Evolutionary conservation across 2,329 filamentous ascomycete genomes (phyloP), one percentile per base, ranked within the genome.

Genomic region (Penicillium paneum): DNA sequence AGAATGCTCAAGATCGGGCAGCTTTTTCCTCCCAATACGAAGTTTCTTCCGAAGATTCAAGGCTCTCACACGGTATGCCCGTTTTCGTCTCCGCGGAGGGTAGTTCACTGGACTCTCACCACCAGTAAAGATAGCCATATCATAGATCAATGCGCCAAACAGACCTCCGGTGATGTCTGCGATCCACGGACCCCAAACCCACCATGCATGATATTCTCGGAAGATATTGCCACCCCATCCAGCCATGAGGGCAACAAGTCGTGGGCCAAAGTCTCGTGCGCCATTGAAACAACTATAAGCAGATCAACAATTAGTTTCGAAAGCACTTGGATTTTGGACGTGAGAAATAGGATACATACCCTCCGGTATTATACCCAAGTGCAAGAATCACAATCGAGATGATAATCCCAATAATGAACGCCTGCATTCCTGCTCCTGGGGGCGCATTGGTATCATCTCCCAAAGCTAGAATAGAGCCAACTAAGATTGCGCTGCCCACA

Each of bases 401-500:
- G 3, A 64, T 19, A 29, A 64, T 51, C 1, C 59, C 61, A 10
- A 61, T 32, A 6, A 62, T 49, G 24, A 75, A 73, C 0, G 71
- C 66, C 29, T 71, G 67, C 73, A 73, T 74, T 55, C 73, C 72
- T 10, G 74, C 74, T 1, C 76, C 75, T 1, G 76, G 76, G 2
- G 76, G 76, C 0, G 73, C 70, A 51, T 78, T 78, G 11, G 67
- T 67, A 39, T 77, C 74, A 46, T 78, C 76, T 15, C 75, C 71
- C 39, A 75, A 53, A 0, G 73, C 73, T 12, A 75, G 56, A 24
- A 75, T 66, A 1, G 63, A 66, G 4, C 69, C 64, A 8, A 68
- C 56, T 7, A 69, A 40, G 3, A 73, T 69, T 1, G 65, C 71
- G 8, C 68, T 68, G 1, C 66, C 70, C 1, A 72, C 53, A 31